A percentile compares a stretch with the other conserved stretches of the same genome.
phyloP scores from a whole-genome alignment of 306 rosid species.

The Erythrophleum fordii region DNA sequence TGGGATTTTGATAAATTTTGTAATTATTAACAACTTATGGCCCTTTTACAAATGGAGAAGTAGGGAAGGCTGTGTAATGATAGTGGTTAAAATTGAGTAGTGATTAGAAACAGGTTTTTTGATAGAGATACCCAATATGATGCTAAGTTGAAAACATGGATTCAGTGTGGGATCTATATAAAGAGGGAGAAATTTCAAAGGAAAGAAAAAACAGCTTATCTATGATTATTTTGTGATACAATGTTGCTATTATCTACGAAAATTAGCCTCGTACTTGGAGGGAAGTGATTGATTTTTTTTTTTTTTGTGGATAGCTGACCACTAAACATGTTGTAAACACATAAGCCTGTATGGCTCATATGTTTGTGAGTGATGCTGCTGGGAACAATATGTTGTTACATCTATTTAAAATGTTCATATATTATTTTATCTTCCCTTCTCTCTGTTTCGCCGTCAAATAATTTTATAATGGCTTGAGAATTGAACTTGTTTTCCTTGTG shows the following conservation, averaged over 20 bases:
- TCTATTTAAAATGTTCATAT: neutral
- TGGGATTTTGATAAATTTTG: neutral
- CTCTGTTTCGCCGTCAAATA: neutral
- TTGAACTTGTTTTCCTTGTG: constrained; percentile 16
- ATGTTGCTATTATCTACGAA: neutral
- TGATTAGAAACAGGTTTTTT: neutral
- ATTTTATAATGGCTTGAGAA: neutral
- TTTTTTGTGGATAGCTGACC: neutral
- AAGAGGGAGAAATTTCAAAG: neutral
- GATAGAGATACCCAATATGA: neutral
- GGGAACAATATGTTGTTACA: neutral
- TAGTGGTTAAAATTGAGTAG: neutral
- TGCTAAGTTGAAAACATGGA: neutral
- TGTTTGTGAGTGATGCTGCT: neutral
- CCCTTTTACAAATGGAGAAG: neutral
- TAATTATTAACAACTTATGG: neutral
- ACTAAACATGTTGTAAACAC: neutral
- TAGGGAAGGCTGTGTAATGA: neutral
- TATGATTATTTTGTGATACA: neutral
- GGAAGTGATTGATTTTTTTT: neutral
- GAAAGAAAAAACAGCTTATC: neutral
- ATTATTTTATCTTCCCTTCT: neutral
- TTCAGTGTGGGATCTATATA: neutral
- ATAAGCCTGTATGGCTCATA: neutral
- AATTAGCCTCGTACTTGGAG: neutral